Base-by-base conservation (phyloP, 1,139 yeast species). In the Candida gigantensis region DNA sequence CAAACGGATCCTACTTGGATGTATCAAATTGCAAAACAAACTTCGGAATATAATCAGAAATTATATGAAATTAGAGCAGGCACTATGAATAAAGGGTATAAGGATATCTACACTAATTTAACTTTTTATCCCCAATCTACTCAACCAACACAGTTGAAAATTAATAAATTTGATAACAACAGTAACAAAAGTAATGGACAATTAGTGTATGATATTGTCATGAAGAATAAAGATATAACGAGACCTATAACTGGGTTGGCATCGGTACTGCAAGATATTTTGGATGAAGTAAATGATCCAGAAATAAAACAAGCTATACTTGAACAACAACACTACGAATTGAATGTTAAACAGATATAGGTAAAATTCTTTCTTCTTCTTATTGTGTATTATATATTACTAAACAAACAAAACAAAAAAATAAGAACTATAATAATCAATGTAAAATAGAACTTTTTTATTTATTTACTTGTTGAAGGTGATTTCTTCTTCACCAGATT, bases 41-140 rank as follows among this genome's bases (percentile, higher is more conserved):
- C 90, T 5, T 71, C 83, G 44, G 79, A 79, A 38, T 86, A 77
- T 57, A 90, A 89, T 58, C 65, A 76, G 24, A 72, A 74, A 40
- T 60, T 89, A 33, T 62, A 74, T 23, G 81, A 80, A 41, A 81
- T 78, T 38, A 68, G 96, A 44, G 64, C 66, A 14, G 78, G 78
- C 38, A 60, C 75, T 4, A 69, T 65, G 64, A 46, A 62, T 11
- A 77, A 79, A 40, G 94, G 90, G 2, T 57, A 75, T 18, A 80
- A 83, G 52, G 98, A 92, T 57, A 79, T 86, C 1, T 92, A 88
- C 55, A 84, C 96, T 0, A 95, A 94, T 19, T 69, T 84, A 29
- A 69, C 73, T 25, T 87, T 88, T 53, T 79, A 76, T 30, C 96
- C 97, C 1, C 55, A 52, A n/a, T 64, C 70, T 6, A 83, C 95